These are phyloP conservation scores for Yamadazyma songkhlaensis DNA, from an alignment of 1,139 yeast species.

Conservation along the genomic window DNA sequence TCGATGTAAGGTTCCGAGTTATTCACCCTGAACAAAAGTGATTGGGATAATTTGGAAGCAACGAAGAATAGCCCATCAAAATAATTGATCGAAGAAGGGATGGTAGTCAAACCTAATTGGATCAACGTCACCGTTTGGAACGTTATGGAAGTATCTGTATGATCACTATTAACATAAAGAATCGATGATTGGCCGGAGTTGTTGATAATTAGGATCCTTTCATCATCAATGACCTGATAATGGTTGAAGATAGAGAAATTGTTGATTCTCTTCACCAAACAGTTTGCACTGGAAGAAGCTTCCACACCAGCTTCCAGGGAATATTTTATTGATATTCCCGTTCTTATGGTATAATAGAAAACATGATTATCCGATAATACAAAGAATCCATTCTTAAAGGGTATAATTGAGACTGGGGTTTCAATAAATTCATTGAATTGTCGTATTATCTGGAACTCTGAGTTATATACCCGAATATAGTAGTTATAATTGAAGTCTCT, in stretches of 20 bases:
- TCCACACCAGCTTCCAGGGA: too few species aligned
- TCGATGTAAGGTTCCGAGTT: constrained; percentile 28
- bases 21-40: constrained; percentile 29
- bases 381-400: constrained; percentile 27
- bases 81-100: constrained; percentile 25
- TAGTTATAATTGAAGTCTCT: constrained; percentile 34
- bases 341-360: constrained; percentile 28
- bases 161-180: constrained; percentile 19
- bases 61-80: constrained; percentile 30
- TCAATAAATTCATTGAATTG: constrained; percentile 37
- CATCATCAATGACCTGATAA: constrained; percentile 22
- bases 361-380: constrained; percentile 27
- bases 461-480: constrained; percentile 28
- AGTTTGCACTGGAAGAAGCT: too few species aligned
- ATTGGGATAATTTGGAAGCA: constrained; percentile 31
- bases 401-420: constrained; percentile 18
- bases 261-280: neutral
- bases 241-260: constrained; percentile 11
- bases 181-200: constrained; percentile 30
- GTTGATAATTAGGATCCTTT: constrained; percentile 28
- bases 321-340: too few species aligned
- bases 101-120: constrained; percentile 30
- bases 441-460: constrained; percentile 15
- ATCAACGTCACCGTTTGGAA: constrained; percentile 13
- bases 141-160: neutral